Conservation (phyloP, 1,284 basidiomycete species). For the Leccinum pachyderme region DNA sequence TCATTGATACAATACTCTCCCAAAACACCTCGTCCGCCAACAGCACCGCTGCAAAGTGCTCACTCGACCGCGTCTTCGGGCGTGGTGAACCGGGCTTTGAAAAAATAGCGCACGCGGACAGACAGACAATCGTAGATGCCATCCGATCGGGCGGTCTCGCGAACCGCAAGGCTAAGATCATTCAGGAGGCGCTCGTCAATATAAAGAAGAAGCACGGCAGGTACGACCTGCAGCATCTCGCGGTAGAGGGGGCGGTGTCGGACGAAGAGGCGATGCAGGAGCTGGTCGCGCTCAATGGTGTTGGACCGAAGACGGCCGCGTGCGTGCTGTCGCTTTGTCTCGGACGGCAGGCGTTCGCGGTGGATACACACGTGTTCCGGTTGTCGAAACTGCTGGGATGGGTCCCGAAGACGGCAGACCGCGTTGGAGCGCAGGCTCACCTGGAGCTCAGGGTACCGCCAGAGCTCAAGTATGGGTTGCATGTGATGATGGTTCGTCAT, state of each 20-base stretch:
- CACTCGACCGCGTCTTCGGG: conserved; percentile 54
- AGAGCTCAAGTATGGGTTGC: conserved; percentile 68
- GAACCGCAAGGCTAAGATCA: conserved; percentile 69
- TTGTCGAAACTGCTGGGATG: conserved; percentile 66
- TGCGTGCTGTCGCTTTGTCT: conserved; percentile 77
- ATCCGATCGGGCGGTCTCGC: conserved; percentile 72
- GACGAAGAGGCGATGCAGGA: conserved; percentile 70
- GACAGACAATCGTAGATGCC: conserved; percentile 53
- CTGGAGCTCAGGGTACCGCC: conserved; percentile 64
- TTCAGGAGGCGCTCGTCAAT: conserved; percentile 54
- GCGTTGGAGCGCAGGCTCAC: conserved; percentile 71
- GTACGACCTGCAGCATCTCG: conserved; percentile 58
- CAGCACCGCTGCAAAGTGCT: conserved; percentile 44
- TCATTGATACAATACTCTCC: conserved; percentile 71
- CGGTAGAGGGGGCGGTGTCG: conserved; percentile 31
- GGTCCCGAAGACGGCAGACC: conserved; percentile 62
- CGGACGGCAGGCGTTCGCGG: conserved; percentile 70
- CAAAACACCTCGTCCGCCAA: conserved; percentile 64
- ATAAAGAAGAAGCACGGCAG: conserved; percentile 53
- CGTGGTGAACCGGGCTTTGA: conserved; percentile 49
- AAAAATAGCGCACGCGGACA: conserved; percentile 56
- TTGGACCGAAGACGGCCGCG: conserved; percentile 79
- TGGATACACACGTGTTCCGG: conserved; percentile 75
- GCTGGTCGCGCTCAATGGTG: conserved; percentile 71
- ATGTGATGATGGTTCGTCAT: conserved; percentile 70